phyloP scores from a whole-genome alignment of 1,284 basidiomycete genomes.

The Trichosporon sp. region DNA sequence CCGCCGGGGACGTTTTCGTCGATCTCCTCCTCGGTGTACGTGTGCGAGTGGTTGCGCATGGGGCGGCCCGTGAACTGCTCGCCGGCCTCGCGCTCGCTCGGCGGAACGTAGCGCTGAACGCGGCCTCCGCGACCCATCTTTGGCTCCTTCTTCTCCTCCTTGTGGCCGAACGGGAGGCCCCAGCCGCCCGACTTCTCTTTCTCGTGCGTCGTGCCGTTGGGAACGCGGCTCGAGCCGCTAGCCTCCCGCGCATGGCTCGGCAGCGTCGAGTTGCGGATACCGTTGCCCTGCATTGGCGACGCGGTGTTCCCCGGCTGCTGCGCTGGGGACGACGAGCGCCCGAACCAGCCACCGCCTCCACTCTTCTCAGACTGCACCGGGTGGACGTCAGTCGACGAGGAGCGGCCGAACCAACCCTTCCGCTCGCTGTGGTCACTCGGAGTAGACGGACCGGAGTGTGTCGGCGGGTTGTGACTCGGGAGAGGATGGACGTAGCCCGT shows the following conservation, averaged over 20 bases:
- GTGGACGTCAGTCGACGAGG: neutral
- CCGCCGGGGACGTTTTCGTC: neutral
- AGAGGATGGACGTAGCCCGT: neutral
- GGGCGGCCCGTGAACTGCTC: neutral
- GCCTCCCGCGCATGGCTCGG: neutral
- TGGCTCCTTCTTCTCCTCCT: slow-evolving; percentile 1
- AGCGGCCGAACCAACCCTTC: neutral
- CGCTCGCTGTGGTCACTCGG: neutral
- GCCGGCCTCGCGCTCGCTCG: slow-evolving; percentile 14
- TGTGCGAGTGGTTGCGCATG: neutral
- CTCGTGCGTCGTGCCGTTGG: neutral
- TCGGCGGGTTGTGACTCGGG: neutral
- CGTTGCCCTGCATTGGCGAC: neutral
- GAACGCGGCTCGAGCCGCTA: neutral
- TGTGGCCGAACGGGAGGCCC: neutral
- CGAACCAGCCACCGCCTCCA: neutral
- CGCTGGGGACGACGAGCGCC: neutral
- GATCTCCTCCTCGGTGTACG: neutral
- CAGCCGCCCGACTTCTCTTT: neutral
- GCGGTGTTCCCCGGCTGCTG: neutral
- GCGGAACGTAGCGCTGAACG: slow-evolving; percentile 15
- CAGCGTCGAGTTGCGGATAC: neutral
- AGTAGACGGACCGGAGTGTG: neutral
- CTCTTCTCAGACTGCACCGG: neutral
- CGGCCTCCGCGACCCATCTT: neutral